These are phyloP conservation scores for Xanthoconium separans DNA, from an alignment of 1,284 basidiomycete genomes.

Conservation along the genomic window DNA sequence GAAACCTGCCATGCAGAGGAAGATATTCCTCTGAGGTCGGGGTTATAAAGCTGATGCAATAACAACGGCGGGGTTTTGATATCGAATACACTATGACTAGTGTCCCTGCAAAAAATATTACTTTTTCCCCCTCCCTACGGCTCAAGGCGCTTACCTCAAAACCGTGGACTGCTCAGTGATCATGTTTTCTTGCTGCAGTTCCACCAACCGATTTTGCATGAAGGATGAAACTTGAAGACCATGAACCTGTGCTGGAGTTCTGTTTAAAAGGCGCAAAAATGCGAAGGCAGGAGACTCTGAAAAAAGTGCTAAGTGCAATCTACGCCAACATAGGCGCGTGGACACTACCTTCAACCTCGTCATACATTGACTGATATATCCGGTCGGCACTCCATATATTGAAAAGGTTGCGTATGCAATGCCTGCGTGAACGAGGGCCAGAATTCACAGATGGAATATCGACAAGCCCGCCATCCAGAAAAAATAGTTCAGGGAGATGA, in stretches of 20 bases:
- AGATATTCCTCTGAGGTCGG: constrained; percentile 63
- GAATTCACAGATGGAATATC: constrained; percentile 64
- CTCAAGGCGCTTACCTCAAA: constrained; percentile 43
- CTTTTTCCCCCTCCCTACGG: constrained; percentile 10
- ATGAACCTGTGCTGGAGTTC: constrained; percentile 65
- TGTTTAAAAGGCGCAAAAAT: constrained; percentile 71
- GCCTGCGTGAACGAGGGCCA: constrained; percentile 55
- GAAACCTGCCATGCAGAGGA: constrained; percentile 67
- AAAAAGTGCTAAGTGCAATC: constrained; percentile 5
- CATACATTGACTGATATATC: constrained; percentile 71
- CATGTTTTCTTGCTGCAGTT: constrained; percentile 45
- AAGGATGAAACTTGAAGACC: constrained; percentile 57
- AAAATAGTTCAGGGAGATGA: constrained; percentile 75
- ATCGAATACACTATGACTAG: constrained; percentile 18
- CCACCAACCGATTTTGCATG: constrained; percentile 52
- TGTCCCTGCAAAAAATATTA: constrained; percentile 23
- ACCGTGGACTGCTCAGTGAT: constrained; percentile 46
- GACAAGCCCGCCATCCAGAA: constrained; percentile 77
- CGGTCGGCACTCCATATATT: constrained; percentile 91
- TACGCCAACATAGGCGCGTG: neutral
- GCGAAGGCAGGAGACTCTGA: constrained; percentile 60
- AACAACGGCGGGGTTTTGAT: constrained; percentile 31
- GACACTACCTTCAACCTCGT: constrained; percentile 52
- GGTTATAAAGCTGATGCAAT: constrained; percentile 41
- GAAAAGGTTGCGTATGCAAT: constrained; percentile 71